Evolutionary conservation across 2,329 filamentous ascomycete species (phyloP).

Genomic region (Aspergillus sergii): DNA sequence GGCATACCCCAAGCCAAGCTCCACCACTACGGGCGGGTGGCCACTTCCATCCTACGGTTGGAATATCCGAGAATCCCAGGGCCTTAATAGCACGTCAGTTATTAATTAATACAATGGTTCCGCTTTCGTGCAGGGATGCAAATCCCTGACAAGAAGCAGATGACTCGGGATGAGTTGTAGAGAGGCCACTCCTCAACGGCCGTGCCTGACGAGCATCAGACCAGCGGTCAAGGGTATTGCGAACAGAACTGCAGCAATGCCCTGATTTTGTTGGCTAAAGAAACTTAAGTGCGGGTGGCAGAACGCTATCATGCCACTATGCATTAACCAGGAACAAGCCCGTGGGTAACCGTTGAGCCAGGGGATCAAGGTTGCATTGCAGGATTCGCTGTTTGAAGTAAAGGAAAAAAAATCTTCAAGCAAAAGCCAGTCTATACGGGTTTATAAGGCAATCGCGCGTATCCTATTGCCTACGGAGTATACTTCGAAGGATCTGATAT

Average conservation of each 20-base stretch:
- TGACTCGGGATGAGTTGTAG: not conserved
- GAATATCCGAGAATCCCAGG: not conserved
- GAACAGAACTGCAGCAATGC: not conserved
- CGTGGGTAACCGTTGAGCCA: constrained; percentile 18
- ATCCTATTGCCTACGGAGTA: constrained; percentile 2
- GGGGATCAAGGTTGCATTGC: constrained; percentile 20
- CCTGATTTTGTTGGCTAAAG: constrained; percentile 13
- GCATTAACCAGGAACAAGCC: constrained; percentile 11
- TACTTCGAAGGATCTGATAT: constrained; percentile 14
- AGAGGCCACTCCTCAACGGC: not conserved
- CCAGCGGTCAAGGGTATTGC: not conserved
- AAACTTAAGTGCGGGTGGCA: constrained; percentile 12
- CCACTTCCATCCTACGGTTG: not conserved
- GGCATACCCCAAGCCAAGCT: not conserved
- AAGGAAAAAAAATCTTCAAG: constrained; percentile 12
- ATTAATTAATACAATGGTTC: not conserved
- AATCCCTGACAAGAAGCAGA: not conserved
- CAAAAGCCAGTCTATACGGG: constrained; percentile 6
- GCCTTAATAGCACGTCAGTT: not conserved
- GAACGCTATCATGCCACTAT: constrained; percentile 11
- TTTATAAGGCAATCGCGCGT: constrained; percentile 15
- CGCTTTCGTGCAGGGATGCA: not conserved
- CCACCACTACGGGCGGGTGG: not conserved
- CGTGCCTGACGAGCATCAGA: constrained; percentile 7
- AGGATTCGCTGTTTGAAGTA: constrained; percentile 14